phyloP scores from a whole-genome alignment of 2,329 filamentous ascomycete genomes.

The Penicillium oxalicum region DNA sequence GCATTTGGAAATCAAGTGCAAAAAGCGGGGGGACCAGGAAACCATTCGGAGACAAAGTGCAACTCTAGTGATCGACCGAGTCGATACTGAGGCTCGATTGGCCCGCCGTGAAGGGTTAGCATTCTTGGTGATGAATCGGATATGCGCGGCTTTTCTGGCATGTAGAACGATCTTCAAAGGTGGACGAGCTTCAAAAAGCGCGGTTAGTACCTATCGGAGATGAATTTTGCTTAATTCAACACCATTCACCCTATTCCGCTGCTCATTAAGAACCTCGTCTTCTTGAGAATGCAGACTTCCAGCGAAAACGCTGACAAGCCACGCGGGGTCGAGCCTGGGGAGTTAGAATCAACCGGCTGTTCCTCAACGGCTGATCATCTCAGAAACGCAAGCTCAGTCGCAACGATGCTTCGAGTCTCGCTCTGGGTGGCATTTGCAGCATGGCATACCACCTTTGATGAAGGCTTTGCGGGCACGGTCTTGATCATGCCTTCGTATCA shows the following conservation, averaged over 20 bases:
- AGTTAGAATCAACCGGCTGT: neutral
- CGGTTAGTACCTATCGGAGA: too few species aligned
- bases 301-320: slow-evolving; percentile 6
- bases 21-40: neutral
- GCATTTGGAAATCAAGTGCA: too few species aligned
- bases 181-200: neutral
- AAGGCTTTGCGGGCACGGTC: slow-evolving; percentile 20
- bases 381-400: slow-evolving; percentile 8
- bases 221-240: too few species aligned
- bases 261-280: neutral
- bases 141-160: slow-evolving; percentile 14
- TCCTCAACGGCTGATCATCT: neutral
- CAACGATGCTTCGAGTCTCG: slow-evolving; percentile 17
- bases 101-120: neutral
- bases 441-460: slow-evolving; percentile 23
- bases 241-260: too few species aligned
- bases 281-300: slow-evolving; percentile 2
- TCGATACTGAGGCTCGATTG: slow-evolving; percentile 1
- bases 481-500: slow-evolving; percentile 23
- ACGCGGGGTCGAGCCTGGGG: neutral
- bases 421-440: slow-evolving; percentile 19
- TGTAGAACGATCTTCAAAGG: slow-evolving; percentile 6
- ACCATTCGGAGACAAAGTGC: neutral
- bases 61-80: neutral
- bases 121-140: slow-evolving; percentile 14